Evolutionary conservation across 192 early-diverging fungal genomes (phyloP), one percentile per base, ranked within the genome.

Genomic region (Coemansia sp.): DNA sequence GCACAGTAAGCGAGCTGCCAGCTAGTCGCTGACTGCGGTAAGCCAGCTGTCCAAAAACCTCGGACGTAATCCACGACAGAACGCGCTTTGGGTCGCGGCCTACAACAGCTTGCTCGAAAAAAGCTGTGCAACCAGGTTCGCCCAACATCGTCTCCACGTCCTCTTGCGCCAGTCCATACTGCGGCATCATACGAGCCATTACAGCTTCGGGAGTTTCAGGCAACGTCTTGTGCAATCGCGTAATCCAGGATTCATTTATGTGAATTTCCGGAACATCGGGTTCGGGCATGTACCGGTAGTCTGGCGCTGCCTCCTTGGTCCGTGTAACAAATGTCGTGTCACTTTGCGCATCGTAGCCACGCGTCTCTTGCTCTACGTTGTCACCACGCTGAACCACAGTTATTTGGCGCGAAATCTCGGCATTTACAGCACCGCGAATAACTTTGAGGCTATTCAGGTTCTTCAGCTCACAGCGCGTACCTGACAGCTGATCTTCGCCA

Each of bases 201-300:
- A 79, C 62, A 12, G 64, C 70, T 52, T 93, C 91, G 5, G 93
- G 90, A 2, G 91, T 77, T 68, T 94, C 92, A 5, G 94, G 90
- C 12, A 94, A 56, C 1, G 31, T 62, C 1, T 60, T 62, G 15
- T 63, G 69, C 25, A 89, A 59, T 0, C 26, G 31, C 10, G 81
- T 65, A 8, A 89, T 69, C 62, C 85, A 84, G 17, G 74, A 68
- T 34, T 83, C 68, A 19, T 64, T 31, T 11, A 78, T 42, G 20
- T 56, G 61, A 4, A 84, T 26, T 10, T 60, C 60, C 15, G 75
- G 73, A 11, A 82, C 54, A 37, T 82, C 80, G 23, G 84, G 74
- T 62, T 96, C 94, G 19, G 93, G 90, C 87, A 95, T 93, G 64
- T 91, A 96, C 47, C 91, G 69, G 72, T 97, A 97, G 72, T 97